Evolutionary conservation across 768 basidiomycete species (phyloP).

Genomic region (Auricularia heimuer): DNA sequence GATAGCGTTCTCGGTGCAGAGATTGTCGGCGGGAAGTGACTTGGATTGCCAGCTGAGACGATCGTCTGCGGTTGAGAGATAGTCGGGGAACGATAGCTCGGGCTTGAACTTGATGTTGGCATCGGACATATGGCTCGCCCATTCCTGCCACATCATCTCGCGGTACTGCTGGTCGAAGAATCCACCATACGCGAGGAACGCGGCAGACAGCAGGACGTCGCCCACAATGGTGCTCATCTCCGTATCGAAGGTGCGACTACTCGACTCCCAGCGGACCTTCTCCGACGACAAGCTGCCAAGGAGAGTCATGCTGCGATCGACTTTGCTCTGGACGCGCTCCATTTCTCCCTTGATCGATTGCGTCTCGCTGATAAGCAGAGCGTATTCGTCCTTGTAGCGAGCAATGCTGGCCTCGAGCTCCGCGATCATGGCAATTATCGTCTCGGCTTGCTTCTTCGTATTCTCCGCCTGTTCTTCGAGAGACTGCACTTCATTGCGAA

Average conservation of each 20-base stretch:
- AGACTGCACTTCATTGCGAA: slow-evolving; percentile 90
- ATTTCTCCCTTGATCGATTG: slow-evolving; percentile 96
- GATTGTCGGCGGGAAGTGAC: slow-evolving; percentile 87
- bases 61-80: slow-evolving; percentile 94
- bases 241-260: slow-evolving; percentile 89
- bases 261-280: slow-evolving; percentile 85
- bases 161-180: slow-evolving; percentile 99
- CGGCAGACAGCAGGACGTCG: slow-evolving; percentile 90
- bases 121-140: slow-evolving; percentile 80
- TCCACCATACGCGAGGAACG: slow-evolving; percentile 93
- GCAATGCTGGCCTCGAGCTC: slow-evolving; percentile 90
- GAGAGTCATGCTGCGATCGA: slow-evolving; percentile 92
- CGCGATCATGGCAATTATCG: slow-evolving; percentile 84
- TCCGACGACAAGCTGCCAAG: slow-evolving; percentile 93
- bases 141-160: slow-evolving; percentile 93
- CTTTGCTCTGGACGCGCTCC: slow-evolving; percentile 95
- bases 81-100: slow-evolving; percentile 89
- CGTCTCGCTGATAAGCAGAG: slow-evolving; percentile 89
- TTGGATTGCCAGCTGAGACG: slow-evolving; percentile 93
- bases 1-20: slow-evolving; percentile 98
- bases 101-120: slow-evolving; percentile 87
- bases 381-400: slow-evolving; percentile 95
- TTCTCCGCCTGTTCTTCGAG: slow-evolving; percentile 87
- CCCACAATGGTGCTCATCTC: slow-evolving; percentile 99
- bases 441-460: slow-evolving; percentile 87